A percentile compares a stretch with the other conserved stretches of the same genome.
Conservation (phyloP, 306 rosid species). For the Leucaena leucocephala region DNA sequence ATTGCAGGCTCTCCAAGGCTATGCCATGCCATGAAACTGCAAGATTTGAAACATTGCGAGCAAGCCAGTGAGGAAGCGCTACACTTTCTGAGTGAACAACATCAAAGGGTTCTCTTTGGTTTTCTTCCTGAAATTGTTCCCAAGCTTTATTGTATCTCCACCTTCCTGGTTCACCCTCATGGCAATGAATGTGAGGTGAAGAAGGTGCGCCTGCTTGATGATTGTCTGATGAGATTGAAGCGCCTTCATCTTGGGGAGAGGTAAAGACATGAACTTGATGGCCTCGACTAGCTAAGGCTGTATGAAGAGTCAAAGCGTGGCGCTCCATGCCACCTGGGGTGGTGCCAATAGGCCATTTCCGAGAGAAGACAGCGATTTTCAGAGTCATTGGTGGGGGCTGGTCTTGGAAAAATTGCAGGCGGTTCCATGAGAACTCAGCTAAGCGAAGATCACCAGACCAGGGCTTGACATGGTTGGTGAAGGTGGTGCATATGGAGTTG, state of each 20-base stretch:
- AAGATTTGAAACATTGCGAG: slow-evolving; percentile 65
- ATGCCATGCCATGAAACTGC: slow-evolving; percentile 99
- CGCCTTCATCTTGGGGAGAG: slow-evolving; percentile 45
- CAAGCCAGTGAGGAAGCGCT: slow-evolving; percentile 85
- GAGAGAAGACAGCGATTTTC: slow-evolving; percentile 82
- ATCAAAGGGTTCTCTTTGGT: slow-evolving; percentile 59
- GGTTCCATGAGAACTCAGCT: slow-evolving; percentile 86
- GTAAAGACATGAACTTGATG: slow-evolving; percentile 89
- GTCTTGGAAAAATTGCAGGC: slow-evolving; percentile 49
- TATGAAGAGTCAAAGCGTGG: slow-evolving; percentile 86
- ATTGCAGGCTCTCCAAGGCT: slow-evolving; percentile 88
- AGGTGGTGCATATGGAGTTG: slow-evolving; percentile 59
- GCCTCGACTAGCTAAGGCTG: slow-evolving; percentile 77
- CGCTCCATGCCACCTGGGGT: slow-evolving; percentile 98
- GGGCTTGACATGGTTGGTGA: slow-evolving; percentile 39
- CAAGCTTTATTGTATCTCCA: slow-evolving; percentile 96
- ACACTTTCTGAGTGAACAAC: slow-evolving; percentile 97
- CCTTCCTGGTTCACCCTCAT: slow-evolving; percentile 82
- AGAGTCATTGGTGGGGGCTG: slow-evolving; percentile 50
- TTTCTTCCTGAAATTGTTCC: slow-evolving; percentile 74
- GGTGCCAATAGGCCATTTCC: slow-evolving; percentile 90
- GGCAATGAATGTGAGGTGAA: slow-evolving; percentile 71
- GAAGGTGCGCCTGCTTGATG: slow-evolving; percentile 40
- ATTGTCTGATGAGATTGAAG: slow-evolving; percentile 20
- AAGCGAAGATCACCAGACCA: slow-evolving; percentile 82